Conservation (phyloP, 2,329 filamentous ascomycete species). For the Aspergillus phoenicis region DNA sequence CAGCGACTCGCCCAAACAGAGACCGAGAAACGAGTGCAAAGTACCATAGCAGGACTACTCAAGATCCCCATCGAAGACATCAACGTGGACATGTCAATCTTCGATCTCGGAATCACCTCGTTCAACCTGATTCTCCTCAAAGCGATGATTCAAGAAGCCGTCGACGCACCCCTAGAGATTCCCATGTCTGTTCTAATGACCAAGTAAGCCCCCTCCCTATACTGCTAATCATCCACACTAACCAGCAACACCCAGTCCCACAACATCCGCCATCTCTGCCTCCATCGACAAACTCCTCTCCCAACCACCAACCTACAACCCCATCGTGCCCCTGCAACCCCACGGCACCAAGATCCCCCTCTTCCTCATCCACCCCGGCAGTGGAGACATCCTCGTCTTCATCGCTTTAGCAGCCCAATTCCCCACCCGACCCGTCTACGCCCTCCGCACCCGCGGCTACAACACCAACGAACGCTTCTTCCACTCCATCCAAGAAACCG, state of each 20-base stretch:
- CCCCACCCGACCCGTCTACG: constrained; percentile 50
- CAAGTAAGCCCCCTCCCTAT: neutral
- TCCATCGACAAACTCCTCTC: neutral
- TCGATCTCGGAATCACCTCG: constrained; percentile 1
- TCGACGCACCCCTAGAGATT: neutral
- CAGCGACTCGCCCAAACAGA: neutral
- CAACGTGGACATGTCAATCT: constrained; percentile 9
- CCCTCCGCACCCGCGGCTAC: constrained; percentile 45
- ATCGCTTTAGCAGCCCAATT: constrained; percentile 27
- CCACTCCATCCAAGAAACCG: constrained; percentile 39
- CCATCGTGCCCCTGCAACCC: constrained; percentile 29
- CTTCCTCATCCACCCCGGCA: constrained; percentile 39
- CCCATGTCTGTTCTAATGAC: neutral
- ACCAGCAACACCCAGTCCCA: neutral
- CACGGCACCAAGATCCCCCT: constrained; percentile 29
- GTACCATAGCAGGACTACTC: constrained; percentile 11
- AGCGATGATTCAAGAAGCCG: constrained; percentile 2
- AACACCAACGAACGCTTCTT: constrained; percentile 35
- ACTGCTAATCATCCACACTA: neutral
- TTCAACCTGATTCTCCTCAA: neutral
- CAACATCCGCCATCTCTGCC: neutral
- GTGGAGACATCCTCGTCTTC: constrained; percentile 42
- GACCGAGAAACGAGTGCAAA: constrained; percentile 1
- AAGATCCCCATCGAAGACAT: constrained; percentile 15
- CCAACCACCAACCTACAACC: constrained; percentile 12